Evolutionary conservation across 371 early-diverging fungal species (phyloP).

Genomic region (Umbelopsis sp.): DNA sequence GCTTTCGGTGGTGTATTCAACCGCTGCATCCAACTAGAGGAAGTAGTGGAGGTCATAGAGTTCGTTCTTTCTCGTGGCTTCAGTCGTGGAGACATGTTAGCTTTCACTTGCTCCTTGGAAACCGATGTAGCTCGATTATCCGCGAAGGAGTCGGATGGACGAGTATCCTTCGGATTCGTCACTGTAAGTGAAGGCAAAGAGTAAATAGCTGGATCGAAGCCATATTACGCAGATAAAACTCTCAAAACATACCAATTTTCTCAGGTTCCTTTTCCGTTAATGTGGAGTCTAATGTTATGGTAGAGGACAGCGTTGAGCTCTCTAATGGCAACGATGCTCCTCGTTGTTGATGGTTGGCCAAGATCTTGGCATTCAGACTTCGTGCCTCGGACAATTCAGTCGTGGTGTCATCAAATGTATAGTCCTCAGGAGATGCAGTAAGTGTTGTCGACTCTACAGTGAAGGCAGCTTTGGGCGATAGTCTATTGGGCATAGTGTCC

Average conservation of each 20-base stretch:
- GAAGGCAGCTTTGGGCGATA: neutral
- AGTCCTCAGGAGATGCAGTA: constrained; percentile 27
- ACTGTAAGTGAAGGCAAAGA: neutral
- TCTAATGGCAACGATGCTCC: neutral
- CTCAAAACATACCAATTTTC: neutral
- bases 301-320: neutral
- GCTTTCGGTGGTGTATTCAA: constrained; percentile 29
- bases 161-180: neutral
- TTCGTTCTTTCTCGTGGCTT: constrained; percentile 13
- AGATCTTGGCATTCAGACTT: constrained; percentile 24
- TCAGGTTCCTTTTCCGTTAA: constrained; percentile 12
- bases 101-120: constrained; percentile 20
- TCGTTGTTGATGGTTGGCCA: neutral
- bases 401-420: neutral
- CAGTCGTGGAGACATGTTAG: constrained; percentile 11
- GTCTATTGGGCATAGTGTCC: neutral
- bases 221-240: neutral
- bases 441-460: constrained; percentile 32
- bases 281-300: constrained; percentile 25
- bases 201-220: neutral
- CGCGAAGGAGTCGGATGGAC: neutral
- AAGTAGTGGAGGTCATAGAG: constrained; percentile 18
- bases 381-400: constrained; percentile 16
- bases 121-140: neutral
- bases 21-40: constrained; percentile 17